These are phyloP conservation scores for Lachancea nothofagi DNA, from an alignment of 805 yeast species.

Conservation along the genomic window DNA sequence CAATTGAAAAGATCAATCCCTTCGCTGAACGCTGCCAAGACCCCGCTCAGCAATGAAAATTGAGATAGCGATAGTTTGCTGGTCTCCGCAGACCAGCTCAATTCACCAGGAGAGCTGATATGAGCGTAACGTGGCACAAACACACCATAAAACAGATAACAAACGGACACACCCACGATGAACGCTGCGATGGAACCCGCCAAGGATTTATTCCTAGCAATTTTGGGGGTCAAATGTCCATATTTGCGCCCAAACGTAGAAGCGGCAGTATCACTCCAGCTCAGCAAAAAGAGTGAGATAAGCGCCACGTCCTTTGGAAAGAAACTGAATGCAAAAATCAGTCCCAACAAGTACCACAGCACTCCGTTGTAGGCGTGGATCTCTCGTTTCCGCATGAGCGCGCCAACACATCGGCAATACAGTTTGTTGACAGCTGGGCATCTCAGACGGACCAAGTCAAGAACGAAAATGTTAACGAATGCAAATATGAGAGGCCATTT, in stretches of 20 bases:
- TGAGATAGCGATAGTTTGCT: conserved; percentile 49
- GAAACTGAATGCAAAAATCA: conserved; percentile 59
- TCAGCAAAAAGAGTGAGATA: conserved; percentile 68
- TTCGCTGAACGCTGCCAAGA: conserved; percentile 83
- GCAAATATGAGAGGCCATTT: conserved; percentile 52
- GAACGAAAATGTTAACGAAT: conserved; percentile 48
- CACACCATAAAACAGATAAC: conserved; percentile 64
- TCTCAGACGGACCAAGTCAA: conserved; percentile 66
- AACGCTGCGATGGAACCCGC: conserved; percentile 92
- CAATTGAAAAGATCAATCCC: conserved; percentile 68
- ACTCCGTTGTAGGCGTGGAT: conserved; percentile 73
- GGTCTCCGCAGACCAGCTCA: conserved; percentile 60
- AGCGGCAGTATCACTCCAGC: conserved; percentile 98
- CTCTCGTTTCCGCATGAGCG: conserved; percentile 81
- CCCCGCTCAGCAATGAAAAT: conserved; percentile 61
- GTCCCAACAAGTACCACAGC: conserved; percentile 79
- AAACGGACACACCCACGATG: conserved; percentile 58
- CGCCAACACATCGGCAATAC: conserved; percentile 67
- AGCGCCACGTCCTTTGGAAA: conserved; percentile 79
- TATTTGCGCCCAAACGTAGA: conserved; percentile 84
- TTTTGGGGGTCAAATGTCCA: conserved; percentile 78
- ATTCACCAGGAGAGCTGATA: conserved; percentile 50
- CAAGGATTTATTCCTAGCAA: conserved; percentile 69
- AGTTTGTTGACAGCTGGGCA: conserved; percentile 55
- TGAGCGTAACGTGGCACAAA: conserved; percentile 59